Evolutionary conservation across 768 basidiomycete genomes (phyloP), one percentile per base, ranked within the genome.

Genomic region (Naematelia aurantialba): DNA sequence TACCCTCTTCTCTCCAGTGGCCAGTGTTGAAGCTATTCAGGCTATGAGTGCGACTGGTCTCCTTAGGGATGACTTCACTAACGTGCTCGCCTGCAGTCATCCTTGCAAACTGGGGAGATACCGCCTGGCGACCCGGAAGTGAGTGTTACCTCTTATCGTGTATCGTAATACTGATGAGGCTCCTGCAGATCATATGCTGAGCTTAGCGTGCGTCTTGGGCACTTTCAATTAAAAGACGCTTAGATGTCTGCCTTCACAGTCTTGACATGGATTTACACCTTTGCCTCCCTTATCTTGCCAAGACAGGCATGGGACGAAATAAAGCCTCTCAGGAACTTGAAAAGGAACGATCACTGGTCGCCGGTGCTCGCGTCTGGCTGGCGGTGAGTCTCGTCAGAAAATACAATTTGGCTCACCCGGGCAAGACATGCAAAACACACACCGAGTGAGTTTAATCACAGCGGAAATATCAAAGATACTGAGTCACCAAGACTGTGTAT

Each of bases 1-100:
- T 4, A 59, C 58, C 0, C 21, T 59, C 10, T 59, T 59, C 39
- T 53, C 58, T 8, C 58, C 58, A 2, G 51, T 46, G 25, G 34
- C 51, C 13, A 42, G 51, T 19, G 42, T 59, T 25, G 58, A 59
- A 31, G 51, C 52, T 17, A 24, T 59, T 21, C 52, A 52, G 24
- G 58, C 58, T 1, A 59, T 59, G 58, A 44, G 51, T 45, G 51
- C 73, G 88, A 50, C 79, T 13, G 34, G 42, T 21, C 34, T 22
- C 14, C 3, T 11, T 29, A 2, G 5, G 25, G 17, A 24, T 26
- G 12, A 24, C 2, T 25, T 54, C 17, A 25, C 13, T 13, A 4
- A 55, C 21, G 29, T 31, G n/a, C 50, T 29, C 3, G 29, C n/a
- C 4, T 24, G 1, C 39, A 55, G 54, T 55, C 19, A 55, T 59